Conservation (phyloP, 305 asterid species). For the Fraxinus baroniana region DNA sequence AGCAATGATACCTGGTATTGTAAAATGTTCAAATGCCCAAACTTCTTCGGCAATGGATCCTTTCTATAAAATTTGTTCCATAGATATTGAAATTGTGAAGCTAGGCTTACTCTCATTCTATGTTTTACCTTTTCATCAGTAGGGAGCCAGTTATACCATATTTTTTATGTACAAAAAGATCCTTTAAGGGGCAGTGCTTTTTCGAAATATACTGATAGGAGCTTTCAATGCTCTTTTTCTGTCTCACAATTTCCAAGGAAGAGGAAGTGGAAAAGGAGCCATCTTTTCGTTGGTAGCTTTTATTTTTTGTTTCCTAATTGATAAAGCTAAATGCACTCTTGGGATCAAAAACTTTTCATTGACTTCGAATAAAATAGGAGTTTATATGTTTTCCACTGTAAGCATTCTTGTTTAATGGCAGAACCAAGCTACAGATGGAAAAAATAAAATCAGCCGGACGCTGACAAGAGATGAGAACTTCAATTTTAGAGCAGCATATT, state of each 20-base stretch:
- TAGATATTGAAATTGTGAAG: background rate
- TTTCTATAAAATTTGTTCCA: background rate
- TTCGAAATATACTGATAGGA: background rate
- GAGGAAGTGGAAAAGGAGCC: background rate
- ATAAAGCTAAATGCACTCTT: background rate
- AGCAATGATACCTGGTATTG: background rate
- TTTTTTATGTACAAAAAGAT: background rate
- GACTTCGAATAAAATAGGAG: background rate
- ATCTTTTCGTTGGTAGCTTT: background rate
- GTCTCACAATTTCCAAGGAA: background rate
- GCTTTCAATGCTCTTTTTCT: background rate
- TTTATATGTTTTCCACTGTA: background rate
- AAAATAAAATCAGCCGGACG: slow-evolving; percentile 50
- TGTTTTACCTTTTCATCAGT: background rate
- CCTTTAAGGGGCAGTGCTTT: background rate
- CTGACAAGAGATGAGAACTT: slow-evolving; percentile 63
- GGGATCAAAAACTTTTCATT: background rate
- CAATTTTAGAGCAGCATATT: slow-evolving; percentile 70
- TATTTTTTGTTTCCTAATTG: background rate
- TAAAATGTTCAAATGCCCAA: background rate
- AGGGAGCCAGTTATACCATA: background rate
- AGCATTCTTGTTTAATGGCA: slow-evolving; percentile 18
- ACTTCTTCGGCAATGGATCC: background rate
- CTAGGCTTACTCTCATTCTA: background rate
- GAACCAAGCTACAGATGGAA: slow-evolving; percentile 62